phyloP scores from a whole-genome alignment of 257 asterid genomes.

The Prunella vulgaris region DNA sequence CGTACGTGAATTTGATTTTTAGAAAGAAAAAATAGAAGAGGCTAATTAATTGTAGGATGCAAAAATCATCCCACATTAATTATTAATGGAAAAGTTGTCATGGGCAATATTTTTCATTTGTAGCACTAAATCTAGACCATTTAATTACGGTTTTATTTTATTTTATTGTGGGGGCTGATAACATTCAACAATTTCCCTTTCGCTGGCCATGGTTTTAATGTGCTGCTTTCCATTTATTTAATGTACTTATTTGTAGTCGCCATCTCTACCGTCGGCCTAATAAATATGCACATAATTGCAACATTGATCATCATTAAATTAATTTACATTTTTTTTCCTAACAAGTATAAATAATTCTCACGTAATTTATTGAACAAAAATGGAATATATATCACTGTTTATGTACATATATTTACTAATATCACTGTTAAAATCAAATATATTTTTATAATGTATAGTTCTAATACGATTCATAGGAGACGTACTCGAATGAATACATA shows the following conservation, averaged over 20 bases:
- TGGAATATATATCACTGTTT: no score
- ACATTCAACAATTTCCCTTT: constrained; percentile 21
- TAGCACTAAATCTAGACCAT: not conserved
- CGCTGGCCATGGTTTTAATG: constrained; percentile 34
- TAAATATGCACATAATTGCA: constrained; percentile 31
- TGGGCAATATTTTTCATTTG: not conserved
- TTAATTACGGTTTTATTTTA: not conserved
- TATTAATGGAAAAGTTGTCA: constrained; percentile 16
- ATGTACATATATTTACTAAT: no score
- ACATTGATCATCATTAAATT: not conserved
- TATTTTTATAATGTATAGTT: no score
- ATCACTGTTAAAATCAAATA: no score
- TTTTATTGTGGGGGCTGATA: constrained; percentile 29
- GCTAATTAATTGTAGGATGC: constrained; percentile 7
- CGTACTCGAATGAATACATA: no score
- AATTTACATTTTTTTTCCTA: not conserved
- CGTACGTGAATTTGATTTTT: constrained; percentile 3
- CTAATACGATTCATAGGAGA: no score
- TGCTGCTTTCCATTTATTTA: constrained; percentile 33
- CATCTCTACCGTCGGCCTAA: constrained; percentile 37
- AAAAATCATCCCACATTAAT: constrained; percentile 4
- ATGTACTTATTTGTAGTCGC: constrained; percentile 35
- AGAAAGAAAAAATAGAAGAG: not conserved
- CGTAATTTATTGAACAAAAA: no score
- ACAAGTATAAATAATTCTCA: not conserved